Conservation (phyloP, 2,329 filamentous ascomycete species). For the Pochonia chlamydosporia region DNA sequence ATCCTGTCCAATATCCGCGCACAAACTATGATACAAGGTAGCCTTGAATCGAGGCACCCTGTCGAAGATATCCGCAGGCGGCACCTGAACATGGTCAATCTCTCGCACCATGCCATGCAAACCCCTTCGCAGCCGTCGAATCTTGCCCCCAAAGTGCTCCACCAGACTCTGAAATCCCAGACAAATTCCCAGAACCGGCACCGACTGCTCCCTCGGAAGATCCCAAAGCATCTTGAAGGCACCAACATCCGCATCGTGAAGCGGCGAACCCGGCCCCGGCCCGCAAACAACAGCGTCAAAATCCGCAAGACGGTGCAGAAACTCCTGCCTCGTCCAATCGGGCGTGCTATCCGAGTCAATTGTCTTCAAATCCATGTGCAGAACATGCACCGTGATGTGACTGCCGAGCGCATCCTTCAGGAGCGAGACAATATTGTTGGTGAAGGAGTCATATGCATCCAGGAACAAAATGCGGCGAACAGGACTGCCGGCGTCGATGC, state of each 20-base stretch:
- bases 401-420: slow-evolving; percentile 64
- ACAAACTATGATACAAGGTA: slow-evolving; percentile 70
- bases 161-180: slow-evolving; percentile 83
- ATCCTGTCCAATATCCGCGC: slow-evolving; percentile 48
- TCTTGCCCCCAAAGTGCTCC: slow-evolving; percentile 58
- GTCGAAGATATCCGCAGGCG: slow-evolving; percentile 55
- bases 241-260: slow-evolving; percentile 68
- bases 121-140: slow-evolving; percentile 63
- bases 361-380: slow-evolving; percentile 35
- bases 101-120: slow-evolving; percentile 75
- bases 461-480: slow-evolving; percentile 68
- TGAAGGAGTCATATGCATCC: slow-evolving; percentile 95
- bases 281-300: slow-evolving; percentile 88
- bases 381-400: slow-evolving; percentile 50
- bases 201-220: slow-evolving; percentile 47
- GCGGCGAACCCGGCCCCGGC: slow-evolving; percentile 81
- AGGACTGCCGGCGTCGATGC: background rate
- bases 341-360: slow-evolving; percentile 59
- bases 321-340: slow-evolving; percentile 41
- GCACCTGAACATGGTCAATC: slow-evolving; percentile 49
- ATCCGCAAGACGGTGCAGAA: slow-evolving; percentile 33
- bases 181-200: slow-evolving; percentile 85
- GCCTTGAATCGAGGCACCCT: slow-evolving; percentile 56
- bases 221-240: slow-evolving; percentile 74
- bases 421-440: slow-evolving; percentile 86